Conservation (phyloP, 805 yeast species). For the Allodekkera sacchari region DNA sequence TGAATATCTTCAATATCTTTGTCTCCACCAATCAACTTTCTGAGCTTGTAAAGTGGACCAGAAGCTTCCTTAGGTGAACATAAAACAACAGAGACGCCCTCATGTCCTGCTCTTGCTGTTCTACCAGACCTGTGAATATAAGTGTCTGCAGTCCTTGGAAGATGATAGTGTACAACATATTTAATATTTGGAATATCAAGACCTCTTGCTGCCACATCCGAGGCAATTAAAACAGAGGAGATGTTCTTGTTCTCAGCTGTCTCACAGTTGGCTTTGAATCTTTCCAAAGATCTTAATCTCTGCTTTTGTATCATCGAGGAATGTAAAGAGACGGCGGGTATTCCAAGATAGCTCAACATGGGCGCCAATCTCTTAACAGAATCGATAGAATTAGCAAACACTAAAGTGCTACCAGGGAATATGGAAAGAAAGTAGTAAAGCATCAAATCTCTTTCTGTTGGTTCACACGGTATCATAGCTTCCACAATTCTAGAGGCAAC, state of each 20-base stretch:
- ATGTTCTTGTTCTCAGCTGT: constrained; percentile 32
- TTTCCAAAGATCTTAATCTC: constrained; percentile 76
- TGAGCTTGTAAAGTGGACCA: constrained; percentile 74
- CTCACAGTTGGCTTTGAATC: constrained; percentile 46
- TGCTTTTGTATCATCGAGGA: constrained; percentile 95
- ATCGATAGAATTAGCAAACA: constrained; percentile 93
- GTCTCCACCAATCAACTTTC: constrained; percentile 40
- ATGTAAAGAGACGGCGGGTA: constrained; percentile 72
- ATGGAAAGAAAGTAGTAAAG: constrained; percentile 77
- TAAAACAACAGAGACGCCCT: constrained; percentile 91
- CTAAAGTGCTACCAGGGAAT: constrained; percentile 84
- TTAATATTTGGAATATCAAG: constrained; percentile 84
- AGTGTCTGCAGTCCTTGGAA: constrained; percentile 90
- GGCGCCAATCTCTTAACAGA: constrained; percentile 83
- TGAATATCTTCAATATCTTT: constrained; percentile 42
- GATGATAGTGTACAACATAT: constrained; percentile 92
- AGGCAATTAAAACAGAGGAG: constrained; percentile 71
- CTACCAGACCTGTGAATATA: constrained; percentile 96
- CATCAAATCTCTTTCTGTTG: constrained; percentile 82
- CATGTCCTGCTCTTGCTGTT: constrained; percentile 93
- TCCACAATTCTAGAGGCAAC: constrained; percentile 73
- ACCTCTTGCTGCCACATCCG: constrained; percentile 98
- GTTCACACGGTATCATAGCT: constrained; percentile 84
- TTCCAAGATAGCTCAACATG: constrained; percentile 56
- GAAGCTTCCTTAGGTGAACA: constrained; percentile 92